These are phyloP conservation scores for Mollisia scopiformis DNA, from an alignment of 2,329 filamentous ascomycete genomes.

Conservation along the genomic window DNA sequence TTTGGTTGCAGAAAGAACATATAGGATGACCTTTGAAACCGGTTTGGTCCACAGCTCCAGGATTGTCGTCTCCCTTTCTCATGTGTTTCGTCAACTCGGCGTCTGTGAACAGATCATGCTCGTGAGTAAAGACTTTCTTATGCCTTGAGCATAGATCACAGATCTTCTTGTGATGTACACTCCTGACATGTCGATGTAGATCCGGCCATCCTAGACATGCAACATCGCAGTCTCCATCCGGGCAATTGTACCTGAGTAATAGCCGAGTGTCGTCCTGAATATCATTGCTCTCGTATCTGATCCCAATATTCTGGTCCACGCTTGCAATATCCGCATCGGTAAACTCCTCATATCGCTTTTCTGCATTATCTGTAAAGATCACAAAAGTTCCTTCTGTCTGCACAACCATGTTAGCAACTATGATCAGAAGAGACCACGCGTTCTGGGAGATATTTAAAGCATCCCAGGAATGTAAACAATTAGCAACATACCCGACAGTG, in stretches of 20 bases:
- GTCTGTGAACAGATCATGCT: slow-evolving; percentile 88
- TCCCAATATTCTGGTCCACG: slow-evolving; percentile 83
- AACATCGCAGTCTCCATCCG: slow-evolving; percentile 80
- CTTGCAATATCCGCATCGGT: slow-evolving; percentile 71
- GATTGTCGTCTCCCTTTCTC: slow-evolving; percentile 86
- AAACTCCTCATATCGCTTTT: slow-evolving; percentile 88
- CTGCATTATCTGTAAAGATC: slow-evolving; percentile 85
- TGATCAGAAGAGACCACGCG: not conserved
- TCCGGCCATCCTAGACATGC: slow-evolving; percentile 83
- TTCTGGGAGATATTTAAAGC: not conserved
- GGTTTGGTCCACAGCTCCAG: slow-evolving; percentile 87
- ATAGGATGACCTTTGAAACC: slow-evolving; percentile 96
- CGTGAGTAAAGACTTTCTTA: slow-evolving; percentile 98
- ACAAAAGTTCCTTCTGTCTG: slow-evolving; percentile 60
- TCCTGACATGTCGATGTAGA: slow-evolving; percentile 79
- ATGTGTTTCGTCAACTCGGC: slow-evolving; percentile 86
- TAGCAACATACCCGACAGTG: slow-evolving; percentile 78
- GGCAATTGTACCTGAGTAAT: slow-evolving; percentile 92
- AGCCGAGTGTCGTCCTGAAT: slow-evolving; percentile 91
- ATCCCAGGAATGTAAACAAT: slow-evolving; percentile 1
- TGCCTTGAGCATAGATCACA: slow-evolving; percentile 90
- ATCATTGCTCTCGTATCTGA: slow-evolving; percentile 85
- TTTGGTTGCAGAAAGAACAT: slow-evolving; percentile 87
- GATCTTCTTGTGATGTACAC: slow-evolving; percentile 83
- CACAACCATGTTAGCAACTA: not conserved